Evolutionary conservation across 768 basidiomycete species (phyloP).

Genomic region (Leccinum sublutescens): DNA sequence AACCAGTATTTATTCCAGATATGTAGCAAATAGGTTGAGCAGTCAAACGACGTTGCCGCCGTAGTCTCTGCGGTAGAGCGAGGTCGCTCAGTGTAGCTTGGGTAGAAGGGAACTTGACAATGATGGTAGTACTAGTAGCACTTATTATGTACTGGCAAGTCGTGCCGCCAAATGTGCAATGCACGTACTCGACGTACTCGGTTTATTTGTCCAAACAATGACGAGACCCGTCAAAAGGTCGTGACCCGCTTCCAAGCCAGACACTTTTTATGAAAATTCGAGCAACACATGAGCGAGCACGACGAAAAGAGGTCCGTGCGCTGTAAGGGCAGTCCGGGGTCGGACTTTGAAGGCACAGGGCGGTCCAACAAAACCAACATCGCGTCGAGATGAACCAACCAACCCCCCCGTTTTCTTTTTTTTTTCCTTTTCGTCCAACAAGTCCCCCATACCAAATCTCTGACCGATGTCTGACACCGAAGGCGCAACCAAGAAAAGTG

Average conservation of each 20-base stretch:
- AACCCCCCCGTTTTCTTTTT: conserved; percentile 30
- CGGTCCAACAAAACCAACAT: conserved; percentile 38
- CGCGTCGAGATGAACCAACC: conserved; percentile 38
- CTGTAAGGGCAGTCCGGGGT: conserved; percentile 31
- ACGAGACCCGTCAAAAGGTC: conserved; percentile 3
- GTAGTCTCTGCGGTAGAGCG: background rate
- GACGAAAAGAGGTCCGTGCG: conserved; percentile 36
- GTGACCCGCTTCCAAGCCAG: conserved; percentile 11
- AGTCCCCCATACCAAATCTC: conserved; percentile 15
- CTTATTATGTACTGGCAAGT: background rate
- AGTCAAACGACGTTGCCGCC: background rate
- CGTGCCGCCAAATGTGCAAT: background rate
- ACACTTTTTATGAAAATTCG: conserved; percentile 12
- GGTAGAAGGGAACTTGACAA: background rate
- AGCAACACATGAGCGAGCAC: conserved; percentile 25
- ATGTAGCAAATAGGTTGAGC: background rate
- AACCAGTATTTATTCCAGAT: conserved; percentile 3
- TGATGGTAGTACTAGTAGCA: background rate
- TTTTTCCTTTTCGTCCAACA: conserved; percentile 20
- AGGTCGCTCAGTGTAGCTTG: background rate
- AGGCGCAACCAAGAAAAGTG: conserved; percentile 37
- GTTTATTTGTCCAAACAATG: conserved; percentile 35
- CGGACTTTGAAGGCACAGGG: conserved; percentile 39
- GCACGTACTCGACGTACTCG: background rate
- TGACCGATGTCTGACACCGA: conserved; percentile 35